Percentiles rank a stretch among this genome's conserved stretches.
Conservation (phyloP, 768 basidiomycete genomes). For the Coprinopsis cinerea region DNA sequence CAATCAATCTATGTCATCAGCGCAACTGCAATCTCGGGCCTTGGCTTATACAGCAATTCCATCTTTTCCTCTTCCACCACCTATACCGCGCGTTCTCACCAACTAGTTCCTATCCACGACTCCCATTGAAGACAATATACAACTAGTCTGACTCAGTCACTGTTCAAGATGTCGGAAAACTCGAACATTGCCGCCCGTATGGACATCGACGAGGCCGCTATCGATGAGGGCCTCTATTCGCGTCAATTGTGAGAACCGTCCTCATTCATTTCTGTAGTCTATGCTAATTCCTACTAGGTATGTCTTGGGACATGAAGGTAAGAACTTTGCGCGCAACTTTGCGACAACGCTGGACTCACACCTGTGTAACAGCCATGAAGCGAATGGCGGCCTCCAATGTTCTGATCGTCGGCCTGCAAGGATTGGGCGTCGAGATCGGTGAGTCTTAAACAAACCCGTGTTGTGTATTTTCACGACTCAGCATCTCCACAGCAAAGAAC, state of each 20-base stretch:
- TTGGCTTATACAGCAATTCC: neutral
- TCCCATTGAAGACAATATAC: neutral
- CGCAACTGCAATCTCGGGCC: neutral
- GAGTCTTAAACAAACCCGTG: conserved; percentile 16
- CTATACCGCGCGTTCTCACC: neutral
- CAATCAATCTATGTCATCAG: neutral
- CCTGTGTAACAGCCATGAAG: conserved; percentile 87
- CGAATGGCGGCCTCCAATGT: conserved; percentile 96
- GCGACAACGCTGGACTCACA: neutral
- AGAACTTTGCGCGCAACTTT: conserved; percentile 5
- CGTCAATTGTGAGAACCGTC: conserved; percentile 72
- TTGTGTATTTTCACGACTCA: conserved; percentile 7
- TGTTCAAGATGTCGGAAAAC: conserved; percentile 29
- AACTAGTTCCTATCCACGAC: conserved; percentile 10
- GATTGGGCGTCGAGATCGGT: conserved; percentile 95
- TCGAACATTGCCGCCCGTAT: conserved; percentile 46
- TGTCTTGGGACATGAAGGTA: conserved; percentile 95
- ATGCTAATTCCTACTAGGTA: conserved; percentile 43
- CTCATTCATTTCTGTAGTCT: neutral
- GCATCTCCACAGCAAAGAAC: conserved; percentile 71
- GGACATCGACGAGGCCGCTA: conserved; percentile 83
- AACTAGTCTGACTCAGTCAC: too few relatives aligned
- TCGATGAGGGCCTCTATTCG: conserved; percentile 92
- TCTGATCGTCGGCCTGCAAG: conserved; percentile 86
- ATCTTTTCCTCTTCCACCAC: neutral